Evolutionary conservation across 805 yeast genomes (phyloP), one percentile per base, ranked within the genome.

Genomic region (Metschnikowia borealis): DNA sequence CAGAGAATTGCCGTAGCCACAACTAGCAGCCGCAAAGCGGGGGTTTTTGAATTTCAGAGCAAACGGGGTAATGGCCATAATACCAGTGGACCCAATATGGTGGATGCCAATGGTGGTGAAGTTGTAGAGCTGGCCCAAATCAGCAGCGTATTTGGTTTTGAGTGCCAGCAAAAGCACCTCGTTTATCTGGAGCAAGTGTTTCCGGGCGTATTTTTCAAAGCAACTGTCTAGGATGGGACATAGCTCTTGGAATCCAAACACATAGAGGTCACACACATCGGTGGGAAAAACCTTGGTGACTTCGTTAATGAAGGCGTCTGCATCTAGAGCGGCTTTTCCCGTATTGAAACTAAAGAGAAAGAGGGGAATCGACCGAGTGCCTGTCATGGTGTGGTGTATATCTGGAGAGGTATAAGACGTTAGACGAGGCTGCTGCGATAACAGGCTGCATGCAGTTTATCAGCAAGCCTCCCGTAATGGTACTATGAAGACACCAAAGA

Each of bases 171-270:
- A 45, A 2, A 81, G 48, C 0, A 65, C 38, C 3, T 70, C 63
- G 45, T 75, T 66, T 31, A 80, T 54, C 0, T 57, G 41, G 4
- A 73, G 57, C 42, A 83, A 59, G 36, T 69, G 63, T 4, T 60
- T 56, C 13, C 72, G 65, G 1, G 82, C 77, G 1, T 49, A 31
- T 1, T 61, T 57, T 6, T 68, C 61, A 43, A 77, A 73, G 2
- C 82, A 71, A 2, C 84, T 83, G 50, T 83, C 83, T 56, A 83
- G 60, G 0, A 82, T 66, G 2, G 82, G 63, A 45, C 84, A 75
- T 10, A 85, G 57, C 61, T 86, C 94, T 62, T 86, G 85, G 53
- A 85, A 79, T 2, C 85, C 89, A 63, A 84, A 81, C 0, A 78
- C 85, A 47, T 77, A 75, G 5, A 84, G 48, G 46, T 77, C 73